Conservation (phyloP, 352 stramenopile species). For the Thalassiosira oceanica region DNA sequence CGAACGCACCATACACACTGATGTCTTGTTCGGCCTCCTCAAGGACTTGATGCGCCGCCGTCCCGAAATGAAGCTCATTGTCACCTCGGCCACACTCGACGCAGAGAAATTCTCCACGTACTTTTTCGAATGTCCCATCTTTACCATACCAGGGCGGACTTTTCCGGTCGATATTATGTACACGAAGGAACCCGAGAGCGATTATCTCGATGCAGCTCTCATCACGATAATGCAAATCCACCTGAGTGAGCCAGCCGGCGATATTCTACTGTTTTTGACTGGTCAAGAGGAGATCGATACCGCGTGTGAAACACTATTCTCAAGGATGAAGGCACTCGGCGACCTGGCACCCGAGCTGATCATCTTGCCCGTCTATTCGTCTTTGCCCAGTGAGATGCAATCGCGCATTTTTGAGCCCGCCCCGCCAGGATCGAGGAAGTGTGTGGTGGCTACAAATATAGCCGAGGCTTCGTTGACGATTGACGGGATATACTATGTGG, state of each 20-base stretch:
- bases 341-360: conserved; percentile 87
- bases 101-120: conserved; percentile 95
- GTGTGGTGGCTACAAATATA: conserved; percentile 93
- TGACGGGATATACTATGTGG: conserved; percentile 84
- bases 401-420: conserved; percentile 96
- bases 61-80: conserved; percentile 85
- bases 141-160: conserved; percentile 88
- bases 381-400: conserved; percentile 96
- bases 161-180: conserved; percentile 86
- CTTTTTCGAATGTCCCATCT: conserved; percentile 96
- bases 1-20: conserved; percentile 96
- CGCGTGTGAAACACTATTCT: conserved; percentile 87
- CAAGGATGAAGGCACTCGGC: conserved; percentile 90
- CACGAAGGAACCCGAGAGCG: conserved; percentile 91
- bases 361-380: conserved; percentile 99
- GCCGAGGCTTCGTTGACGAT: conserved; percentile 97
- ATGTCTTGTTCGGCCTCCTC: conserved; percentile 96
- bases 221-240: conserved; percentile 98
- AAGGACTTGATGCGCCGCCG: conserved; percentile 75
- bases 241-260: conserved; percentile 92
- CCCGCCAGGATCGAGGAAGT: conserved; percentile 83
- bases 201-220: conserved; percentile 97
- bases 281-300: conserved; percentile 98
- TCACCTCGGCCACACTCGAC: conserved; percentile 95
- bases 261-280: conserved; percentile 99